Evolutionary conservation across 768 basidiomycete species (phyloP).

Genomic region (Collybia sp.): DNA sequence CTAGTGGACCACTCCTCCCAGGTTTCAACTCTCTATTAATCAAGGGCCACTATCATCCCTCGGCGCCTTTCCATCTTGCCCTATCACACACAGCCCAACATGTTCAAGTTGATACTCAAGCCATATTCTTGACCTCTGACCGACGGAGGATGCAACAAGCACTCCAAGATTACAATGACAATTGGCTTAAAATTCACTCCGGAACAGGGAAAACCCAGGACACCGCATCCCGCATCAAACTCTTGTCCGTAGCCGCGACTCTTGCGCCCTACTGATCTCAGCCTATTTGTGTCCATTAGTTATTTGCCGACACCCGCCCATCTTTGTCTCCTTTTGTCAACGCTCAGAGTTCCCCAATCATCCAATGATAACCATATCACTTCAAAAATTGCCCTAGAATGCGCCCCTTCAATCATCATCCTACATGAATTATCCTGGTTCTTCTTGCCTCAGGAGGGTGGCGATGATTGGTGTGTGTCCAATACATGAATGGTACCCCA

Average conservation of each 20-base stretch:
- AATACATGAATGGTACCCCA: neutral
- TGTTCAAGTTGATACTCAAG: conserved; percentile 23
- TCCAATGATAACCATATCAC: conserved; percentile 16
- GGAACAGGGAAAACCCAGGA: conserved; percentile 30
- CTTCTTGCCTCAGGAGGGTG: conserved; percentile 23
- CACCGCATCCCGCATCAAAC: conserved; percentile 37
- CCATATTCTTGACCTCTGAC: conserved; percentile 52
- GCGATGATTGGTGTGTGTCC: conserved; percentile 2
- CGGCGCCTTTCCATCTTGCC: conserved; percentile 66
- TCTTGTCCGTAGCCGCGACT: conserved; percentile 46
- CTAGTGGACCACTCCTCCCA: conserved; percentile 41
- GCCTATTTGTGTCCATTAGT: conserved; percentile 28
- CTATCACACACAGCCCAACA: conserved; percentile 40
- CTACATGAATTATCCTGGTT: conserved; percentile 58
- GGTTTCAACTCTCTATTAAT: conserved; percentile 55
- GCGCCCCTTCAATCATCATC: conserved; percentile 48
- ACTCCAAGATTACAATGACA: conserved; percentile 47
- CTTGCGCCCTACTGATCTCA: neutral
- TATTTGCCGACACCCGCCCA: conserved; percentile 63
- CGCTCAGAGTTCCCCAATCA: conserved; percentile 31
- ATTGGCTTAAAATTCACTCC: conserved; percentile 42
- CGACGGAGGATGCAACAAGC: conserved; percentile 34
- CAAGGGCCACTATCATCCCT: conserved; percentile 57
- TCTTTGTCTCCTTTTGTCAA: conserved; percentile 45
- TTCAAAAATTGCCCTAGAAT: conserved; percentile 19